These are phyloP conservation scores for Apiotrichum mycotoxinovorans DNA, from an alignment of 1,284 basidiomycete genomes.

Conservation along the genomic window DNA sequence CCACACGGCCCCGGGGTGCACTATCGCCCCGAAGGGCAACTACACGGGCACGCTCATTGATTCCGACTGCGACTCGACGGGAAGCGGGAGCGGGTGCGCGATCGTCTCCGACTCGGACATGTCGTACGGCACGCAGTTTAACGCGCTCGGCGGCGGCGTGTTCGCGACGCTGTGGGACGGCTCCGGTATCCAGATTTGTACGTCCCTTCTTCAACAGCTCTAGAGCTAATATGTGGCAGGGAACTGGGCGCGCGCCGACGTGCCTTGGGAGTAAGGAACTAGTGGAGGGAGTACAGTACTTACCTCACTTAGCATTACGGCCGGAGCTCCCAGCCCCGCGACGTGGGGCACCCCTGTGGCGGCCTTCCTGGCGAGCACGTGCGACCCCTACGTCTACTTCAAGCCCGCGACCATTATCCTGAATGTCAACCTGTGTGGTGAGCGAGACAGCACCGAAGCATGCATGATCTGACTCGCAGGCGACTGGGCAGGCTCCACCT, in stretches of 20 bases:
- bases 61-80: conserved; percentile 36
- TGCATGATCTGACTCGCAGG: conserved; percentile 34
- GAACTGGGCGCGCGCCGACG: conserved; percentile 64
- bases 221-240: conserved; percentile 24
- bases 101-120: conserved; percentile 56
- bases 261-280: conserved; percentile 60
- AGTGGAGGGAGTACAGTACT: background rate
- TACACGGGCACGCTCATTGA: conserved; percentile 27
- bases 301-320: no score
- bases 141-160: conserved; percentile 65
- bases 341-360: conserved; percentile 67
- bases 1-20: conserved; percentile 42
- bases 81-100: conserved; percentile 65
- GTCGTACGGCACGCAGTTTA: conserved; percentile 70
- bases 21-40: conserved; percentile 25
- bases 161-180: conserved; percentile 68
- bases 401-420: conserved; percentile 64
- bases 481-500: conserved; percentile 63
- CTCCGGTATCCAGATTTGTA: conserved; percentile 67
- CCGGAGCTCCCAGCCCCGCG: conserved; percentile 59
- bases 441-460: conserved; percentile 1
- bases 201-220: no score
- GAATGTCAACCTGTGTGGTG: conserved; percentile 57
- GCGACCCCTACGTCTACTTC: conserved; percentile 67
- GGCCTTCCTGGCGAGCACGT: conserved; percentile 60